These are phyloP conservation scores for Dioscorea cayenensis DNA, from an alignment of 116 monocot genomes.

Conservation along the genomic window DNA sequence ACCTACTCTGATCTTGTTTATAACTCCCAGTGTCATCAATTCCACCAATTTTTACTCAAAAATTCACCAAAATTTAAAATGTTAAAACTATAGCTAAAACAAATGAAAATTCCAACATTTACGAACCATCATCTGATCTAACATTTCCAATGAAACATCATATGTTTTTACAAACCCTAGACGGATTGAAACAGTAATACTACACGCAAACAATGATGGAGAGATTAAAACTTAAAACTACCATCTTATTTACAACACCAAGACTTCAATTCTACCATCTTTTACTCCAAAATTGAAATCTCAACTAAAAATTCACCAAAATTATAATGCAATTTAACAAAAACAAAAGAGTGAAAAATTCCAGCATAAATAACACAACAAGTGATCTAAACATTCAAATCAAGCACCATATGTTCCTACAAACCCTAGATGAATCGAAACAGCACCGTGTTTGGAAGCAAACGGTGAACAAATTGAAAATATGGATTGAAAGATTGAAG, in stretches of 20 bases:
- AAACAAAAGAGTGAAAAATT: not conserved
- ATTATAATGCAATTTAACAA: too few relatives aligned
- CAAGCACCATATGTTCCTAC: not conserved
- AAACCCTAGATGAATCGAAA: conserved; percentile 1
- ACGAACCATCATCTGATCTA: too few relatives aligned
- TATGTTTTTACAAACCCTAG: not conserved
- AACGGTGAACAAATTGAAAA: not conserved
- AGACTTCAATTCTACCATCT: too few relatives aligned
- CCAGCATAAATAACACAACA: too few relatives aligned
- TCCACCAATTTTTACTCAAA: not conserved
- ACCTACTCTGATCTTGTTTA: not conserved
- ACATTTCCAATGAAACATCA: not conserved
- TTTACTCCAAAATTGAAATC: too few relatives aligned
- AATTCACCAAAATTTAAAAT: not conserved
- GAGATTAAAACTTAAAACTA: too few relatives aligned
- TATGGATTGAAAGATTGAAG: not conserved
- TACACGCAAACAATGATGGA: too few relatives aligned
- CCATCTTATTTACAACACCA: too few relatives aligned
- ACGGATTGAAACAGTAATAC: not conserved
- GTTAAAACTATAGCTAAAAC: not conserved
- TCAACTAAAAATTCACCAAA: too few relatives aligned
- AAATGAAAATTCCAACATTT: not conserved
- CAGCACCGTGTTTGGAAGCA: not conserved
- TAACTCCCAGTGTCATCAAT: not conserved
- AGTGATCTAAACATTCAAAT: too few relatives aligned